Evolutionary conservation across 2,329 filamentous ascomycete genomes (phyloP).

Genomic region (Karstenula rhodostoma): DNA sequence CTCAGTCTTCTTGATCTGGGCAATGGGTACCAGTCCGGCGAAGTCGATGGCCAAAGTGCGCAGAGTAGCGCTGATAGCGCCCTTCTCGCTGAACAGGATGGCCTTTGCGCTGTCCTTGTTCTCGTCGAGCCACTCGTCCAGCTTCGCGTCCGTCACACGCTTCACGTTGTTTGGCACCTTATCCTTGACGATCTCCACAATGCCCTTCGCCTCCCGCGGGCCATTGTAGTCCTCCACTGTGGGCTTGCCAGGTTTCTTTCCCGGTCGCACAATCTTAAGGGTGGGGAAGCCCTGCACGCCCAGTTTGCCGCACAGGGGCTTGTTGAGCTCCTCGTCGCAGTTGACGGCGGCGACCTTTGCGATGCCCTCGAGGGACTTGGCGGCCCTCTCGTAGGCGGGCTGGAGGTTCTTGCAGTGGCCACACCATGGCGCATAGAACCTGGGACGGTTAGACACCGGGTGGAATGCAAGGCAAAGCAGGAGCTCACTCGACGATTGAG

Average conservation of each 20-base stretch:
- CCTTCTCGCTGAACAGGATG: constrained; percentile 93
- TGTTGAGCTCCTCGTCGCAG: constrained; percentile 94
- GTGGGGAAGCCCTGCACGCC: constrained; percentile 95
- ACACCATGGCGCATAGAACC: constrained; percentile 98
- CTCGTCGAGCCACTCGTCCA: constrained; percentile 76
- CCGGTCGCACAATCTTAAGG: constrained; percentile 88
- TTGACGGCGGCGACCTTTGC: constrained; percentile 95
- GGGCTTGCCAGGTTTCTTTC: constrained; percentile 81
- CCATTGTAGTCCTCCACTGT: constrained; percentile 92
- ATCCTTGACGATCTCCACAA: constrained; percentile 83
- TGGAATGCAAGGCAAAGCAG: neutral
- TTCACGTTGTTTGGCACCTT: constrained; percentile 94
- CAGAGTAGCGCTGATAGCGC: constrained; percentile 81
- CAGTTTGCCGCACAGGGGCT: constrained; percentile 82
- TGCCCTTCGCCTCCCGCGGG: constrained; percentile 80
- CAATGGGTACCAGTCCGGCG: constrained; percentile 78
- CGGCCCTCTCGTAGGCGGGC: constrained; percentile 93
- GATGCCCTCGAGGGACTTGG: constrained; percentile 85
- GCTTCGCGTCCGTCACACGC: constrained; percentile 77
- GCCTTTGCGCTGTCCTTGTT: constrained; percentile 79
- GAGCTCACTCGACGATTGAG: constrained; percentile 57
- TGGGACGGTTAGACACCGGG: constrained; percentile 52
- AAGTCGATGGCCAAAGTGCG: constrained; percentile 92
- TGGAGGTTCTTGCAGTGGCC: constrained; percentile 97
- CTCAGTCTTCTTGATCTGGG: constrained; percentile 86